Base-by-base conservation (phyloP, 2,329 filamentous ascomycete genomes). In the Dryadomyces quercivorus region DNA sequence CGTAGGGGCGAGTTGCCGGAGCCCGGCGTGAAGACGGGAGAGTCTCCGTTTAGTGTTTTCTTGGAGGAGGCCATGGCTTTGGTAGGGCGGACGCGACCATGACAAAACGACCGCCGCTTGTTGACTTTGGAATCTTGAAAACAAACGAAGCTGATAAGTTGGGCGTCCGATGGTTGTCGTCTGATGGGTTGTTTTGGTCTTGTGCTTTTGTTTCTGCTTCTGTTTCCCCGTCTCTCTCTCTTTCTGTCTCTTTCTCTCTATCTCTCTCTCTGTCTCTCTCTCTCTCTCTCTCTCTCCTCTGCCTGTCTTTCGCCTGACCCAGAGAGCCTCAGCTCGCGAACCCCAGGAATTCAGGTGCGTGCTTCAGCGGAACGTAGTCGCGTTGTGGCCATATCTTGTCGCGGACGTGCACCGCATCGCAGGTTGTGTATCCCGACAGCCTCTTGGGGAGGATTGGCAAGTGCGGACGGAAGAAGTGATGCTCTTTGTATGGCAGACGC, bases 31-130 rank as follows among this genome's bases (percentile, higher is more conserved):
- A 98, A 98, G 50, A 92, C 88, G 13, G 93, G 92, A 9, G 93
- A 97, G 64, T 97, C 93, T 64, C 95, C 93, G 68, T 95, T 98
- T 61, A 98, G 77, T 31, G 85, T 76, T 69, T 90, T 93, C 69
- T 88, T 89, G 22, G 73, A 65, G n/a, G 34, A 38, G 20, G 34
- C 34, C 57, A 75, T 45, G 31, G 36, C 53, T 31, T 36, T 18
- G 21, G 22, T 48, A 54, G 26, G 49, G 8, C 10, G 26, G 12
- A 12, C 9, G n/a, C n/a, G 47, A 36, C 34, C 31, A 31, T 15
- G 38, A 31, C 26, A 31, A 31, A 31, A 31, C 26, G 26, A 31
- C 26, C 26, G 26, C 8, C 26, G 26, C 4, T 31, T 31, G 8
- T 31, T 8, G 26, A 31, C 4, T 31, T 31, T 31, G 26, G 26